Evolutionary conservation across 192 early-diverging fungal genomes (phyloP).

Genomic region (Endogone sp.): DNA sequence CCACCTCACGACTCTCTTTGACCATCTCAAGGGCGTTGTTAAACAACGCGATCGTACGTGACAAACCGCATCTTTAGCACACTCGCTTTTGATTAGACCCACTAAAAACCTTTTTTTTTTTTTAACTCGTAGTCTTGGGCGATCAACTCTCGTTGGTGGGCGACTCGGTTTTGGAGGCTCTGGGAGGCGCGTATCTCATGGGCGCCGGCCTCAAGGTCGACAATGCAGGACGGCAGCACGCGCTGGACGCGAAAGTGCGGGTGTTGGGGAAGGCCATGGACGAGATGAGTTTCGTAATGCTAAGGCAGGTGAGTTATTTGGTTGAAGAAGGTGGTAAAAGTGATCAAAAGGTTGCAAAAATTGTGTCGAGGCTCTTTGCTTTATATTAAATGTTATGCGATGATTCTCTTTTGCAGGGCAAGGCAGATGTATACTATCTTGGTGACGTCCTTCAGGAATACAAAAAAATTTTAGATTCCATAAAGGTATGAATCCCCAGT

Average conservation of each 20-base stretch:
- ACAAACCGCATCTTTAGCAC: too few relatives aligned
- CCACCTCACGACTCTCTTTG: neutral
- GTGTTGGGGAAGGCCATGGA: neutral
- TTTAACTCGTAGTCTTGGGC: neutral
- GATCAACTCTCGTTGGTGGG: too few relatives aligned
- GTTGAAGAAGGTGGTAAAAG: conserved; percentile 1
- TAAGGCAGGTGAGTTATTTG: neutral
- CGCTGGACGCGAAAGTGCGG: neutral
- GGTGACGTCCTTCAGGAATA: conserved; percentile 48
- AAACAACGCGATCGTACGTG: neutral
- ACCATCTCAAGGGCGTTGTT: neutral
- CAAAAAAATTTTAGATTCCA: conserved; percentile 38
- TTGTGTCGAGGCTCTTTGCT: too few relatives aligned
- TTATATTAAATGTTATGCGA: too few relatives aligned
- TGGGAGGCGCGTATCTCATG: neutral
- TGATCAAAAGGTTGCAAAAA: conserved; percentile 20
- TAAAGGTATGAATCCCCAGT: conserved; percentile 40
- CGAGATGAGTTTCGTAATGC: neutral
- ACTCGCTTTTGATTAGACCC: too few relatives aligned
- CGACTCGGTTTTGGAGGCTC: neutral
- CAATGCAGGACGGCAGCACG: neutral
- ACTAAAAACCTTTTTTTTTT: neutral
- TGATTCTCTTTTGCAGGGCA: conserved; percentile 22
- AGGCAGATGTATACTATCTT: conserved; percentile 38
- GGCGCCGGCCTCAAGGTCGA: neutral